Evolutionary conservation across 805 yeast species (phyloP).

Genomic region (Ogataea nitratoaversa): DNA sequence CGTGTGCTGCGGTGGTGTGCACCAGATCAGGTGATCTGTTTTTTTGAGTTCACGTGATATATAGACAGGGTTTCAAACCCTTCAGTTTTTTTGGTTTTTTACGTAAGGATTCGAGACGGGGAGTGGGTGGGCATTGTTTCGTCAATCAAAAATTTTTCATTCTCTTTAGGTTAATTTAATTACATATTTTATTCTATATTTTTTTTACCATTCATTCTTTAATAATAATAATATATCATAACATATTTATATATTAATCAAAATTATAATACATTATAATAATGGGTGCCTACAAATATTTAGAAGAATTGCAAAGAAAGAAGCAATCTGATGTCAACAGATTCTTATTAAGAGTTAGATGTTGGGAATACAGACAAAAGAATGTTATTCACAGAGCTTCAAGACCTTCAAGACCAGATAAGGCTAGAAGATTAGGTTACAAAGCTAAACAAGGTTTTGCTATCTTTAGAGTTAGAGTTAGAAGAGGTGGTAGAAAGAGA

Average conservation of each 20-base stretch:
- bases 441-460: slow-evolving; percentile 99
- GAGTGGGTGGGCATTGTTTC: no score
- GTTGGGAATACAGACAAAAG: slow-evolving; percentile 99
- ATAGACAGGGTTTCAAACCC: not conserved
- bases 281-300: slow-evolving; percentile 99
- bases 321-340: slow-evolving; percentile 99
- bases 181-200: not conserved
- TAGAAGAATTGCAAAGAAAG: slow-evolving; percentile 99
- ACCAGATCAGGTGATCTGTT: not conserved
- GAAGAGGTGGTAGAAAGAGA: slow-evolving; percentile 99
- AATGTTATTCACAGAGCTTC: slow-evolving; percentile 98
- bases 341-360: slow-evolving; percentile 98
- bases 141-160: no score
- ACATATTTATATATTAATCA: no score
- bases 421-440: slow-evolving; percentile 99
- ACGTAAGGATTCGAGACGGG: no score
- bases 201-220: not conserved
- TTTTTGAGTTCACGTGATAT: not conserved
- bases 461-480: slow-evolving; percentile 97
- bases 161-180: no score
- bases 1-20: no score
- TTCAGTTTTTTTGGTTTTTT: no score
- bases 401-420: slow-evolving; percentile 99
- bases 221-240: no score
- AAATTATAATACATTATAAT: no score